Percentiles rank a stretch among this genome's conserved stretches.
These are phyloP conservation scores for Taphrina betulina DNA, from an alignment of 1,139 yeast genomes.

Conservation along the genomic window DNA sequence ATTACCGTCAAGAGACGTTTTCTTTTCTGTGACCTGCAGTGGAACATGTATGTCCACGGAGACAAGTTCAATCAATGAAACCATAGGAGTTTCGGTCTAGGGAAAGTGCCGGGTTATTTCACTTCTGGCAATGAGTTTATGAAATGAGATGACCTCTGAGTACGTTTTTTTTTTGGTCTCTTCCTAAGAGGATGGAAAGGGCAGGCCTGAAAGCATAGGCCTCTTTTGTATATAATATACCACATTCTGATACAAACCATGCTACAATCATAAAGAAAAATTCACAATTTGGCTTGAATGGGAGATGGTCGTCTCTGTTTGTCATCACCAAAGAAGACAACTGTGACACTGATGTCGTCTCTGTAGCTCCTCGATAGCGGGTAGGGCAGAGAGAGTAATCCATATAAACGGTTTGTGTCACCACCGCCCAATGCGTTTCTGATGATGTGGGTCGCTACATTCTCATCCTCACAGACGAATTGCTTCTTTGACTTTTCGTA, in stretches of 20 bases:
- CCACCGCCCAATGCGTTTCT: constrained; percentile 91
- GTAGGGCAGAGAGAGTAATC: constrained; percentile 87
- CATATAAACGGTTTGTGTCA: constrained; percentile 83
- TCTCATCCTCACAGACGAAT: constrained; percentile 55
- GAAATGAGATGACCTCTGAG: no score
- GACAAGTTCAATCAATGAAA: no score
- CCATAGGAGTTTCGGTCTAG: no score
- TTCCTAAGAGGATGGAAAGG: no score
- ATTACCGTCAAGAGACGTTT: background rate
- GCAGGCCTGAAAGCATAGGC: no score
- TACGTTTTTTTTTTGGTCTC: no score
- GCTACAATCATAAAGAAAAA: no score
- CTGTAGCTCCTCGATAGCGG: constrained; percentile 89
- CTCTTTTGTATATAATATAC: no score
- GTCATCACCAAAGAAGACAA: constrained; percentile 75
- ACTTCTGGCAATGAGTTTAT: no score
- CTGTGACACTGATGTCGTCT: constrained; percentile 94
- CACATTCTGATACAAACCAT: no score
- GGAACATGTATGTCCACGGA: no score
- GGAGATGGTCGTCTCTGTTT: constrained; percentile 25
- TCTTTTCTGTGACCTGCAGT: background rate
- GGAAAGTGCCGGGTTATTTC: no score
- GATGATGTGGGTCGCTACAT: constrained; percentile 87
- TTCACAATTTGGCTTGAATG: constrained; percentile 19
- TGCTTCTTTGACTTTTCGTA: constrained; percentile 19